Evolutionary conservation across 306 rosid species (phyloP), one percentile per base, ranked within the genome.

Genomic region (Prunus davidiana): DNA sequence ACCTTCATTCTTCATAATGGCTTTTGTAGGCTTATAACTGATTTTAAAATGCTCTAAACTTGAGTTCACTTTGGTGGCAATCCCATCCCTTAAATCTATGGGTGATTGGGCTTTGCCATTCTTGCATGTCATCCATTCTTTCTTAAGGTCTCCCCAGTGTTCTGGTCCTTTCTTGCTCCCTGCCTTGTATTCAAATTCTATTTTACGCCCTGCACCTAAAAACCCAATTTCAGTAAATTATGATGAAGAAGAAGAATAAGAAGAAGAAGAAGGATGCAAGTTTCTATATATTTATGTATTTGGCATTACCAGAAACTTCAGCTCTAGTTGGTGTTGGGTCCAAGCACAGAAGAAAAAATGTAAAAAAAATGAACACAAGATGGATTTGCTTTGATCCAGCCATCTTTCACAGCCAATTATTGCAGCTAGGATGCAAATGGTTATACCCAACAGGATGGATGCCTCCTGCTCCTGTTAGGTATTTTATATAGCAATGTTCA

Each of bases 81-180:
- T 25, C 20, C 25, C 2, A 24, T 51, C 30, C 2, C 63, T 68
- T 18, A 80, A 22, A 15, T 66, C 65, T 5, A 80, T 58, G 2
- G 82, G 82, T 9, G 77, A 73, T 28, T 84, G 82, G 50, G 1
- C 15, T 11, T 28, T 71, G 7, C 82, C 85, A n/a, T 41, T 25
- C 16, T 64, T 74, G 46, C 87, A 84, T 58, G 56, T 34, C 9
- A 49, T 62, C 84, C 84, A 76, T 64, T 77, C 80, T 64, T 64
- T 8, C 77, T 77, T 80, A 5, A 84, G 70, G 16, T 74, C 43
- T 64, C 87, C 84, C 82, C 87, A 84, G 34, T 49, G 51, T 2
- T 69, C 65, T 38, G 84, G 80, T 16, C 80, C 84, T 27, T 25
- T 84, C 11, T 28, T 64, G 24, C 71, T 65, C 3, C 67, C 72